A percentile compares a stretch with the other conserved stretches of the same genome.
These are phyloP conservation scores for Ganoderma meredithae DNA, from an alignment of 1,284 basidiomycete species.

Conservation along the genomic window DNA sequence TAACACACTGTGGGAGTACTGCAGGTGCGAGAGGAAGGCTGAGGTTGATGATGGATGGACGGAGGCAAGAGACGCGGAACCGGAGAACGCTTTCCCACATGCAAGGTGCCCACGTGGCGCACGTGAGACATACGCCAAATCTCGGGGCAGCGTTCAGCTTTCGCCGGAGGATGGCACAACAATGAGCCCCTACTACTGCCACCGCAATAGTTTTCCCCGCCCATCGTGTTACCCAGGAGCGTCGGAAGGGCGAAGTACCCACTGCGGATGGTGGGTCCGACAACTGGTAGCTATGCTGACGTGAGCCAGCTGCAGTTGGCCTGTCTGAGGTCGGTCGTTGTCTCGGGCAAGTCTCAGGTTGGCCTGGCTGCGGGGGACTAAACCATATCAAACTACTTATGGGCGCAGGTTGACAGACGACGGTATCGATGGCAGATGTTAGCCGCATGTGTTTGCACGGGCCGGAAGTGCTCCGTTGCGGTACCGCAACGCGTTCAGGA, in stretches of 20 bases:
- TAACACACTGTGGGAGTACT: neutral
- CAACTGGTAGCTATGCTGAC: neutral
- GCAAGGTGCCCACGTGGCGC: neutral
- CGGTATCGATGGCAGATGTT: constrained; percentile 2
- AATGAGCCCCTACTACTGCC: neutral
- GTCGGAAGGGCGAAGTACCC: neutral
- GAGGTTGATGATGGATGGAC: neutral
- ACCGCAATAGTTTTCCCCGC: neutral
- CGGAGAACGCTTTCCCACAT: neutral
- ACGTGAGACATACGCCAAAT: neutral
- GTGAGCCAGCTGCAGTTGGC: neutral
- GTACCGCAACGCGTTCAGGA: neutral
- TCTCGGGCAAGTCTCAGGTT: neutral
- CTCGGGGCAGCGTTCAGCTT: neutral
- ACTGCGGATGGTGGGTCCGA: neutral
- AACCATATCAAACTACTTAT: constrained; percentile 3
- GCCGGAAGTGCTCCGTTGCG: neutral
- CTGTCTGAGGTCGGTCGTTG: neutral
- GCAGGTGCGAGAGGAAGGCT: neutral
- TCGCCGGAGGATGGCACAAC: neutral
- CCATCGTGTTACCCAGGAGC: neutral
- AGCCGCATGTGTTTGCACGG: constrained; percentile 1
- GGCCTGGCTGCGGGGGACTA: neutral
- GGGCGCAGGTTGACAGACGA: constrained; percentile 10
- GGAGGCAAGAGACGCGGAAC: neutral